Conservation (phyloP, 768 basidiomycete species). For the Chlorophyllum brunneum region DNA sequence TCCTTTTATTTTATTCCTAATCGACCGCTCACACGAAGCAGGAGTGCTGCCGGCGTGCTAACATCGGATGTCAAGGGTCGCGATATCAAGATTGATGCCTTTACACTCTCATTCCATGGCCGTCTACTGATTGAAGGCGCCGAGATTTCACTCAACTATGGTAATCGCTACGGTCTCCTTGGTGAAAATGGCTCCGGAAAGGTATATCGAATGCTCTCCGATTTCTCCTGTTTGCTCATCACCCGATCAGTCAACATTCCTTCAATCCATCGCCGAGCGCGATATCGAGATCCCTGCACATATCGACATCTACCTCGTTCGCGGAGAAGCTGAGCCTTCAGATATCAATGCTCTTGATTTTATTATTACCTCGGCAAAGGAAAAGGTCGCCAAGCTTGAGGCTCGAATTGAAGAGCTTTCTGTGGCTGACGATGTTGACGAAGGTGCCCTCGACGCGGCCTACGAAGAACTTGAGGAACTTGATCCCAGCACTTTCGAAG, state of each 20-base stretch:
- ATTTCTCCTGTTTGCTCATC: not conserved
- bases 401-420: conserved; percentile 92
- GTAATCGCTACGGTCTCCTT: conserved; percentile 90
- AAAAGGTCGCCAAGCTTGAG: conserved; percentile 92
- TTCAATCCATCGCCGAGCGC: conserved; percentile 92
- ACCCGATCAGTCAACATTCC: conserved; percentile 77
- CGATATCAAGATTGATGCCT: conserved; percentile 96
- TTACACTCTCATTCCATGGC: conserved; percentile 96
- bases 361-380: conserved; percentile 88
- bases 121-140: conserved; percentile 68
- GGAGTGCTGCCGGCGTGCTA: conserved; percentile 89
- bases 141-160: conserved; percentile 80
- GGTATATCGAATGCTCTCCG: conserved; percentile 39
- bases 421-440: conserved; percentile 85
- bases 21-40: conserved; percentile 22
- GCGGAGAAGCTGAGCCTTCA: conserved; percentile 93
- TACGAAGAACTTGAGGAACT: conserved; percentile 98
- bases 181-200: conserved; percentile 99
- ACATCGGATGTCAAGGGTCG: conserved; percentile 90
- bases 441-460: conserved; percentile 77
- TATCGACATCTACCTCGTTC: conserved; percentile 96
- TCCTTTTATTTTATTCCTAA: not conserved
- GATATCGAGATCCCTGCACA: conserved; percentile 93
- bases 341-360: conserved; percentile 97
- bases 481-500: conserved; percentile 93